A percentile compares a stretch with the other conserved stretches of the same genome.
These are phyloP conservation scores for Elasticomyces elasticus DNA, from an alignment of 495 filamentous ascomycete species.

Conservation along the genomic window DNA sequence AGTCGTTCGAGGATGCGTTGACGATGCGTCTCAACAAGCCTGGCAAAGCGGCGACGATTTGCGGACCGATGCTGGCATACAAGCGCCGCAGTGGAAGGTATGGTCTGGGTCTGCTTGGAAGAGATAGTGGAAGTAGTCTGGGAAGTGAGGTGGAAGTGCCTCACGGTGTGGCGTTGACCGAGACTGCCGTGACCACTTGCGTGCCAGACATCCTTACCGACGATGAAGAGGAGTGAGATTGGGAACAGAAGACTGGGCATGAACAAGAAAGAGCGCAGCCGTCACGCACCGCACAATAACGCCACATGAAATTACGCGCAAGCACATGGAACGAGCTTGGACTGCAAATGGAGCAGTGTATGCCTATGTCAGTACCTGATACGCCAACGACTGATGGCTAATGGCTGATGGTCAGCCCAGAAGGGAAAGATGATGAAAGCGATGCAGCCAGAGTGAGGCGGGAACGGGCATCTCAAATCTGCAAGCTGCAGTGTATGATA, in stretches of 20 bases:
- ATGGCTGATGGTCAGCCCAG: too few relatives aligned
- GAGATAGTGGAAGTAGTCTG: conserved; percentile 14
- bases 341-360: too few relatives aligned
- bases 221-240: neutral
- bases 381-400: too few relatives aligned
- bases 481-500: neutral
- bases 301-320: too few relatives aligned
- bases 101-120: neutral
- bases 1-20: conserved; percentile 7
- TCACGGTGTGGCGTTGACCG: conserved; percentile 47
- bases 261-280: neutral
- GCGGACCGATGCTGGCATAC: neutral
- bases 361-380: too few relatives aligned
- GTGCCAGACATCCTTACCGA: conserved; percentile 43
- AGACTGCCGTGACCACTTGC: conserved; percentile 45
- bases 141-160: conserved; percentile 35
- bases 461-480: too few relatives aligned
- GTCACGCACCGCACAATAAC: neutral
- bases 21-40: neutral
- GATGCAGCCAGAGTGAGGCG: neutral
- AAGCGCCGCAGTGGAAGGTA: neutral
- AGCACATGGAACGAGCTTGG: neutral
- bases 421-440: neutral
- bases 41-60: conserved; percentile 10
- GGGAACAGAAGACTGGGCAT: neutral